Percentiles rank a stretch among this genome's conserved stretches.
Conservation (phyloP, 768 basidiomycete species). For the Pleurotus platypus region DNA sequence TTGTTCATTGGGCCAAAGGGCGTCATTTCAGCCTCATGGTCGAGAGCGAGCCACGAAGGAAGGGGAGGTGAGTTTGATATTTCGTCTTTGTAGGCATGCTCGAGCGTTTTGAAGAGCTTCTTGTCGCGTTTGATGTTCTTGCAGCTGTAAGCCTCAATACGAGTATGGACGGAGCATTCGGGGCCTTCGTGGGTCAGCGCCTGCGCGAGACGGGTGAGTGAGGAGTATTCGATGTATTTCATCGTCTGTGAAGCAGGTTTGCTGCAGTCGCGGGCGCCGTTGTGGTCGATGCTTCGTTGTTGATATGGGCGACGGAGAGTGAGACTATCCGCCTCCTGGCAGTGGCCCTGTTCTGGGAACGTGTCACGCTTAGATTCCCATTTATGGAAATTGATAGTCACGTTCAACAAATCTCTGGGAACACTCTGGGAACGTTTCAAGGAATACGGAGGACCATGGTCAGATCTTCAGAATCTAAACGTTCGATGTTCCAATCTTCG, state of each 20-base stretch:
- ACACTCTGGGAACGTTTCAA: too few relatives aligned
- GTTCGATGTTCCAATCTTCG: too few relatives aligned
- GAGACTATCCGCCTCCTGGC: constrained; percentile 3
- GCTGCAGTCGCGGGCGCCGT: not conserved
- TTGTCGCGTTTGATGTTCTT: constrained; percentile 97
- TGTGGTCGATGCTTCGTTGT: constrained; percentile 4
- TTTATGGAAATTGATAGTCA: constrained; percentile 5
- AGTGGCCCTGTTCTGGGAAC: constrained; percentile 3
- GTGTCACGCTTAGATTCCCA: constrained; percentile 1
- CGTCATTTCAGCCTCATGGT: constrained; percentile 70
- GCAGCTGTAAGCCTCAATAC: constrained; percentile 96
- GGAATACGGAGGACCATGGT: too few relatives aligned
- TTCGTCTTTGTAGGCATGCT: constrained; percentile 80
- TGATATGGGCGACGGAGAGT: constrained; percentile 1
- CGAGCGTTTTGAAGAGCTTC: constrained; percentile 91
- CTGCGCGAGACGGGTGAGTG: constrained; percentile 71
- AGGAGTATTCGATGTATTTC: constrained; percentile 90
- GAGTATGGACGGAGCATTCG: constrained; percentile 85
- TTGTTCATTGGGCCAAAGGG: constrained; percentile 92
- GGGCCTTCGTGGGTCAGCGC: constrained; percentile 82
- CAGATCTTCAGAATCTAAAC: too few relatives aligned
- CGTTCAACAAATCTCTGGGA: not conserved
- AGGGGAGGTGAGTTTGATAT: constrained; percentile 81
- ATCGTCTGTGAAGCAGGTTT: constrained; percentile 32
- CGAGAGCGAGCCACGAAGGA: constrained; percentile 73